A percentile compares a stretch with the other conserved stretches of the same genome.
phyloP scores from a whole-genome alignment of 176 grass and related monocot species.

The Aegilops tauschii region DNA sequence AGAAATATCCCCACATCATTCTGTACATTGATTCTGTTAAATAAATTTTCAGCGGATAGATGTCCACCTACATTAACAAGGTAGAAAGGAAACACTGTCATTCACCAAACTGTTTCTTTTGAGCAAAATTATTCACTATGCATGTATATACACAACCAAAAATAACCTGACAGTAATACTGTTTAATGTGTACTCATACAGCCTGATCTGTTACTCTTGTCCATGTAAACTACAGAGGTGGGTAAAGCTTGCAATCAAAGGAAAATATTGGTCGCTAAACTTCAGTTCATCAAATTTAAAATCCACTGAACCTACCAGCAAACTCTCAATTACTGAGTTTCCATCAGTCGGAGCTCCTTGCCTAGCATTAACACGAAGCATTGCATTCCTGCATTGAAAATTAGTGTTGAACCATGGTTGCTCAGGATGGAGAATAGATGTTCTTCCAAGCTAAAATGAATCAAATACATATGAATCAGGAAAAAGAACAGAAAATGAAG shows the following conservation, averaged over 20 bases:
- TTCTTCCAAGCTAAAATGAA: slow-evolving; percentile 13
- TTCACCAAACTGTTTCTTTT: slow-evolving; percentile 6
- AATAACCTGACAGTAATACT: neutral
- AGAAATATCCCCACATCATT: slow-evolving; percentile 99
- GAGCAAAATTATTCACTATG: slow-evolving; percentile 1
- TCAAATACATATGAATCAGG: slow-evolving; percentile 4
- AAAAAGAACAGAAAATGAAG: neutral
- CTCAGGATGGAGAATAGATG: slow-evolving; percentile 16
- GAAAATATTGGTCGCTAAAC: neutral
- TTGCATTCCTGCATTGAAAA: slow-evolving; percentile 71
- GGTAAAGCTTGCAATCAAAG: neutral
- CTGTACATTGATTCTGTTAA: slow-evolving; percentile 96
- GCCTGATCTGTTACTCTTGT: neutral
- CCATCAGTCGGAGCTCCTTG: slow-evolving; percentile 92
- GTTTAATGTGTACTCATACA: slow-evolving; percentile 12
- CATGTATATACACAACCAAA: neutral
- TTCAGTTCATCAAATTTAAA: slow-evolving; percentile 28
- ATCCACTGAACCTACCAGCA: slow-evolving; percentile 53
- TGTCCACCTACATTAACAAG: slow-evolving; percentile 79
- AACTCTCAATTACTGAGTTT: slow-evolving; percentile 74
- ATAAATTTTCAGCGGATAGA: slow-evolving; percentile 95
- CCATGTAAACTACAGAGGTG: neutral
- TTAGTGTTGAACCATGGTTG: slow-evolving; percentile 24
- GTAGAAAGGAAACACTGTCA: slow-evolving; percentile 19
- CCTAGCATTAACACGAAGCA: slow-evolving; percentile 91